These are phyloP conservation scores for Populus pruinosa DNA, from an alignment of 345 rosid species.

Conservation along the genomic window DNA sequence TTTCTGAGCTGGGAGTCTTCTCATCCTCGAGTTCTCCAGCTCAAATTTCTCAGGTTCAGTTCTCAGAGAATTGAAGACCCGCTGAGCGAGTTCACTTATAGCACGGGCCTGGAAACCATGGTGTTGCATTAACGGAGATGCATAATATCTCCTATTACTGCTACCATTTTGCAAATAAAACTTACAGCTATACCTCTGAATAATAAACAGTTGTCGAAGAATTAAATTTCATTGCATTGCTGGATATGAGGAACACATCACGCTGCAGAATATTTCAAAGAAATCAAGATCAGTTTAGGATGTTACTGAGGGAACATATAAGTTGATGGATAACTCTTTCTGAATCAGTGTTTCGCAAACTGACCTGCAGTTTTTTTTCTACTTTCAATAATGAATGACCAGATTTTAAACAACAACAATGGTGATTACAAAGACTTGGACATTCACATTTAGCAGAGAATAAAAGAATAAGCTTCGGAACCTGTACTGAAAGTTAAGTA, in stretches of 20 bases:
- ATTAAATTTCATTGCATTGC: conserved; percentile 29
- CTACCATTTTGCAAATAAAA: neutral
- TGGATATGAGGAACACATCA: conserved; percentile 29
- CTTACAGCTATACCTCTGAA: conserved; percentile 13
- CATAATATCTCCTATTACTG: neutral
- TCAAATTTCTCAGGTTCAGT: conserved; percentile 21
- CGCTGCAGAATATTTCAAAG: conserved; percentile 14
- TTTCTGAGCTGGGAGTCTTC: conserved; percentile 12
- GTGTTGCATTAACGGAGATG: neutral
- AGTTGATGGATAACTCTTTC: no score
- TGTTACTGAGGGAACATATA: neutral
- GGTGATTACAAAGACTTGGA: neutral
- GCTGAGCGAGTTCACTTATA: conserved; percentile 10
- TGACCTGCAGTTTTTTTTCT: neutral
- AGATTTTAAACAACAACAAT: no score
- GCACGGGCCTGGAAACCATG: conserved; percentile 19
- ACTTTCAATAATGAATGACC: neutral
- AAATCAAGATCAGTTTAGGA: neutral
- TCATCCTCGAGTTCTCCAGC: conserved; percentile 1
- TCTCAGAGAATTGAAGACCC: conserved; percentile 11
- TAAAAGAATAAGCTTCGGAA: neutral
- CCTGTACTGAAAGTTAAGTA: no score
- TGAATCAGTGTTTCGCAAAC: neutral
- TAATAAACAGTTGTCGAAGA: conserved; percentile 14
- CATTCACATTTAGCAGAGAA: neutral